These are phyloP conservation scores for Lactifluus echinatus DNA, from an alignment of 768 basidiomycete genomes.

Conservation along the genomic window DNA sequence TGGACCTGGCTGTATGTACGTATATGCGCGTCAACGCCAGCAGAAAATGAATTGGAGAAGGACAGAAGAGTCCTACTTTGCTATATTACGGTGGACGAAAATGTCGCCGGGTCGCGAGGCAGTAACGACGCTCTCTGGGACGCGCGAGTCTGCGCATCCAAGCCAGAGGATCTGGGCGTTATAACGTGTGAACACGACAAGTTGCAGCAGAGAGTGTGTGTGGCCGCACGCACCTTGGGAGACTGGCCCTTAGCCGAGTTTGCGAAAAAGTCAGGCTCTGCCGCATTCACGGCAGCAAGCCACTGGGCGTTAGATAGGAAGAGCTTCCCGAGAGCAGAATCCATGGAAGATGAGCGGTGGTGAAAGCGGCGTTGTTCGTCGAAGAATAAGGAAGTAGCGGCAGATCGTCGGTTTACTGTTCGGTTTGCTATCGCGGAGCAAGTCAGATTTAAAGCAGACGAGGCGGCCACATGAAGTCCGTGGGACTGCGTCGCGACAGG, in stretches of 20 bases:
- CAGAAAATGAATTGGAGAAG: neutral
- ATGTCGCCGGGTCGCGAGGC: conserved; percentile 67
- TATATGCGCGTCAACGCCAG: neutral
- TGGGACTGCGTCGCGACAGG: neutral
- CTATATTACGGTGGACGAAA: conserved; percentile 82
- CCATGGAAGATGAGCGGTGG: conserved; percentile 6
- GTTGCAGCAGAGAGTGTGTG: too few species aligned
- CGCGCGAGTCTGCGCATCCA: conserved; percentile 78
- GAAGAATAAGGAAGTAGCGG: neutral
- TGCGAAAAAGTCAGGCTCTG: conserved; percentile 58
- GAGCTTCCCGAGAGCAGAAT: conserved; percentile 26
- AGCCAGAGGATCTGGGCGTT: conserved; percentile 61
- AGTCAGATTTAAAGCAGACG: neutral
- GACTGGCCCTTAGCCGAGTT: conserved; percentile 53
- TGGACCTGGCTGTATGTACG: conserved; percentile 54
- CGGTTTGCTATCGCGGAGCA: neutral
- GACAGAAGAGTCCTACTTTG: conserved; percentile 44
- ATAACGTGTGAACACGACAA: too few species aligned
- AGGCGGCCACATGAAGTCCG: neutral
- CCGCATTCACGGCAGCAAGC: conserved; percentile 48
- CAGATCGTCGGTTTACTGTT: neutral
- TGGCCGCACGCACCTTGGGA: conserved; percentile 54
- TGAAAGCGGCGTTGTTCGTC: neutral
- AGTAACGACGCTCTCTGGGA: conserved; percentile 70
- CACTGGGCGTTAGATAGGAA: conserved; percentile 55